Conservation (phyloP, 495 filamentous ascomycete genomes). For the Paragyromitra xinjiangensis region DNA sequence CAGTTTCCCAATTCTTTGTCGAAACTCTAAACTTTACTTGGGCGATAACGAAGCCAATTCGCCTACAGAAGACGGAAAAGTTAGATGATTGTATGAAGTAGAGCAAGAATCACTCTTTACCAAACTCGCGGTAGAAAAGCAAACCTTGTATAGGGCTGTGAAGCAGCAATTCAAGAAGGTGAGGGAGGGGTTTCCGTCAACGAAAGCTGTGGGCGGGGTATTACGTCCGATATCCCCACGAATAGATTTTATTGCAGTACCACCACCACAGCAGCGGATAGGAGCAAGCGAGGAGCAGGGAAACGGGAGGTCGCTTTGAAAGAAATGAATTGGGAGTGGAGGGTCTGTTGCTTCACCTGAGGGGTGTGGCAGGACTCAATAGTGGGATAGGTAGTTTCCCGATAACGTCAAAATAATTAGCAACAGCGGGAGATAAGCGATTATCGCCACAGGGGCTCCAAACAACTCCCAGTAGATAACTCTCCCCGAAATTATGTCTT, state of each 20-base stretch:
- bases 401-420: conserved; percentile 55
- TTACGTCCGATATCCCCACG: conserved; percentile 17
- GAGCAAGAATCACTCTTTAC: conserved; percentile 12
- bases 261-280: conserved; percentile 29
- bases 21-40: conserved; percentile 5
- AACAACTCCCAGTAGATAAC: conserved; percentile 17
- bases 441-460: conserved; percentile 33
- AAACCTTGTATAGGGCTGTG: conserved; percentile 26
- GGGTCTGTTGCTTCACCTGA: conserved; percentile 28
- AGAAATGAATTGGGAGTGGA: conserved; percentile 21
- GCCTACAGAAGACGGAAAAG: conserved; percentile 19
- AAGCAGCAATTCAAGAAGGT: conserved; percentile 11
- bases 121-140: not conserved
- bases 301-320: conserved; percentile 8
- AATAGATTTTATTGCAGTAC: conserved; percentile 14
- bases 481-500: conserved; percentile 13
- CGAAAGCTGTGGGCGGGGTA: conserved; percentile 36
- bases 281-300: conserved; percentile 15
- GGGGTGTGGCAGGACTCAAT: conserved; percentile 38
- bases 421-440: conserved; percentile 52
- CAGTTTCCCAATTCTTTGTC: conserved; percentile 22
- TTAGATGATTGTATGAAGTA: conserved; percentile 27
- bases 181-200: conserved; percentile 14
- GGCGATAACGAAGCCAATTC: conserved; percentile 17
- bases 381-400: conserved; percentile 32